Conservation (phyloP, 345 rosid species). For the Gossypium mustelinum region DNA sequence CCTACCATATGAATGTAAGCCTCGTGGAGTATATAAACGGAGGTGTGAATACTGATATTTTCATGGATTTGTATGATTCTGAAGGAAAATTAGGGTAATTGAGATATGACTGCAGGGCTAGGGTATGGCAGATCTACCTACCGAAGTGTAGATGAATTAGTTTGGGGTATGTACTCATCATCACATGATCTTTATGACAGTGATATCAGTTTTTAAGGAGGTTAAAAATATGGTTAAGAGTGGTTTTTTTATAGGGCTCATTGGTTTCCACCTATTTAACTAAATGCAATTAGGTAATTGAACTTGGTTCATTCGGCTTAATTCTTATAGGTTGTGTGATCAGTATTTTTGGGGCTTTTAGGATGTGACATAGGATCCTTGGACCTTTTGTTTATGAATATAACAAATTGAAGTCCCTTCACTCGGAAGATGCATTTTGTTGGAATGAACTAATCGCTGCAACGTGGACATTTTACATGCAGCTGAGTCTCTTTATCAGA, state of each 20-base stretch:
- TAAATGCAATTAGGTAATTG: neutral
- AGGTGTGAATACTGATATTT: neutral
- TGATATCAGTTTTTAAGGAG: neutral
- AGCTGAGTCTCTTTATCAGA: neutral
- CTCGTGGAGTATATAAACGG: too few species aligned
- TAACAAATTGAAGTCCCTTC: neutral
- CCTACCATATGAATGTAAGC: neutral
- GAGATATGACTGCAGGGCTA: neutral
- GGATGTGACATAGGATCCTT: neutral
- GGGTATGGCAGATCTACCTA: neutral
- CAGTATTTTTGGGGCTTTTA: neutral
- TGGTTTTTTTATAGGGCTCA: neutral
- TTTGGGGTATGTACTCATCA: neutral
- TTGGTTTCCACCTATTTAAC: neutral
- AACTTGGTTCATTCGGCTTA: neutral
- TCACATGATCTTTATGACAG: neutral
- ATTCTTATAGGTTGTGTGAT: neutral
- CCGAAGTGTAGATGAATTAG: neutral
- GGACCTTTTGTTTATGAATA: neutral
- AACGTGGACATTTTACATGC: neutral
- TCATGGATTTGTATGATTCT: neutral
- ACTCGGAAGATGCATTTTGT: neutral
- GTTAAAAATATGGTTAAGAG: neutral
- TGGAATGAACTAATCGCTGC: neutral
- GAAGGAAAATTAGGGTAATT: neutral